Evolutionary conservation across 371 early-diverging fungal genomes (phyloP).

Genomic region (Mucor sp.): DNA sequence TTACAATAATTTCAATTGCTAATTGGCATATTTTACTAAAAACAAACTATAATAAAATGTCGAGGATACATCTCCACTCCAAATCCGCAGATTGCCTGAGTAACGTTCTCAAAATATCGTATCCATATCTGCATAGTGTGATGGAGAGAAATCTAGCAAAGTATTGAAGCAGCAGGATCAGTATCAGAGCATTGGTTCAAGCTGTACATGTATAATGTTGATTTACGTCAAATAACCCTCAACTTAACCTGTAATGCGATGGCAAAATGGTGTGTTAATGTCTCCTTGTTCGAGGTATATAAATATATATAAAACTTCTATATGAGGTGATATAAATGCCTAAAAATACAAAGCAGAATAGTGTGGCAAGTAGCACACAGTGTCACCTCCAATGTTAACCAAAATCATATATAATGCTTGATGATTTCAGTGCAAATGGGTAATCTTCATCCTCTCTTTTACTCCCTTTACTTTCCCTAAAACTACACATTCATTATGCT

Average conservation of each 20-base stretch:
- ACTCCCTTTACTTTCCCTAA: not conserved
- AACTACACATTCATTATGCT: constrained; percentile 16
- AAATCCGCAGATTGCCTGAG: not conserved
- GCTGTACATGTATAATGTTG: not conserved
- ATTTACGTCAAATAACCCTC: not conserved
- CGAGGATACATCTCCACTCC: not conserved
- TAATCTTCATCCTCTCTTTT: not conserved
- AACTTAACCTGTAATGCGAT: not conserved
- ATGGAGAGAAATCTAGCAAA: not conserved
- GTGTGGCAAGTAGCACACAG: not conserved
- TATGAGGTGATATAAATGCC: not conserved
- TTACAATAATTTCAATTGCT: not conserved
- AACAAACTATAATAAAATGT: not conserved
- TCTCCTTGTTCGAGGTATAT: not conserved
- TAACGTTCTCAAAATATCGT: not conserved
- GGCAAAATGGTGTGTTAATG: not conserved
- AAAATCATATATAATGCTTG: not conserved
- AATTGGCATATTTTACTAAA: not conserved
- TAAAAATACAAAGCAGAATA: not conserved
- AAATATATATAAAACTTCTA: not conserved
- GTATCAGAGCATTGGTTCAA: no score
- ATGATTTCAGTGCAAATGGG: not conserved
- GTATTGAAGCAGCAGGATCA: no score
- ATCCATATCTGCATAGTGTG: not conserved
- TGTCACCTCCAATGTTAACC: not conserved